These are phyloP conservation scores for Ustilago lituana DNA, from an alignment of 1,284 basidiomycete species.

Conservation along the genomic window DNA sequence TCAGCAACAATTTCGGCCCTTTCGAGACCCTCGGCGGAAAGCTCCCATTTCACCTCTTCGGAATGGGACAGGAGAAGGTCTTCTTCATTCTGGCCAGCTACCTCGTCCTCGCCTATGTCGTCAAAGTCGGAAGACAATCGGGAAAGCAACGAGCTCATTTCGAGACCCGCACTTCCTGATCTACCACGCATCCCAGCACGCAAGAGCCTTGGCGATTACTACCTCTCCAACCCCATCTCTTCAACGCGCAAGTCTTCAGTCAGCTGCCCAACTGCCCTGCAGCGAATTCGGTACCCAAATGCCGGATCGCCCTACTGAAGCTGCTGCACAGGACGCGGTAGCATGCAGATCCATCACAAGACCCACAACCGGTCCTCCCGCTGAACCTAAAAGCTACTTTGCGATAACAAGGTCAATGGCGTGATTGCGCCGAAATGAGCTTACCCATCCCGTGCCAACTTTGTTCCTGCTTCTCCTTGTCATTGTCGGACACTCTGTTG, in stretches of 20 bases:
- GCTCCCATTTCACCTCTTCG: neutral
- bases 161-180: constrained; percentile 6
- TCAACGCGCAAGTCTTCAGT: constrained; percentile 4
- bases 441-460: no score
- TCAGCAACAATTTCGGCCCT: constrained; percentile 27
- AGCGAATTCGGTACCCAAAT: no score
- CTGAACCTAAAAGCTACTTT: no score
- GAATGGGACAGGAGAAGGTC: neutral
- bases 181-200: neutral
- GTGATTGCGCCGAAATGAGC: no score
- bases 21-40: neutral
- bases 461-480: no score
- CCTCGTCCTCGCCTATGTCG: neutral
- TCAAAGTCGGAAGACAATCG: neutral
- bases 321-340: no score
- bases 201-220: constrained; percentile 35
- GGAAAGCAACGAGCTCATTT: neutral
- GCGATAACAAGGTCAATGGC: no score
- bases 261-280: no score
- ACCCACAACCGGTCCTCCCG: no score
- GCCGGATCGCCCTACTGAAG: no score
- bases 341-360: no score
- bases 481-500: no score
- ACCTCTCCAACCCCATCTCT: constrained; percentile 31
- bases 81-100: neutral